A percentile compares a stretch with the other conserved stretches of the same genome.
phyloP scores from a whole-genome alignment of 805 yeast genomes.

The Metschnikowia proteae region DNA sequence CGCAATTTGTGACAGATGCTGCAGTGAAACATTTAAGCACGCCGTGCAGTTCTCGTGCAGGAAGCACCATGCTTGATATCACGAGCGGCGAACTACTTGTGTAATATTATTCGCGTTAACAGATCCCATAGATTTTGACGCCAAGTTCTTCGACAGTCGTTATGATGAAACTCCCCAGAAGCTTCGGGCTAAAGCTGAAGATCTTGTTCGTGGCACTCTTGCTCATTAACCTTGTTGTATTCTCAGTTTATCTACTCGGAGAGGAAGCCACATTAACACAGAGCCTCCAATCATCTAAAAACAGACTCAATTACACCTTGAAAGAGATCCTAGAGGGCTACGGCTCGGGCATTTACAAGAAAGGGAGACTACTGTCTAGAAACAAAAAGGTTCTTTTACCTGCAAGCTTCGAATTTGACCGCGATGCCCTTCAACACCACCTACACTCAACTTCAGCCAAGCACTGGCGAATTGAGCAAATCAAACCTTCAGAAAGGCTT shows the following conservation, averaged over 20 bases:
- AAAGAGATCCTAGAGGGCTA: not conserved
- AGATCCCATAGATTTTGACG: too few species aligned
- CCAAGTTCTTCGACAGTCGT: not conserved
- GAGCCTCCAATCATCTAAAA: not conserved
- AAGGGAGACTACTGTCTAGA: conserved; percentile 1
- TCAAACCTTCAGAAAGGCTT: conserved; percentile 1
- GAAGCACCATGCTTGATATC: too few species aligned
- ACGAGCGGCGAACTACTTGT: too few species aligned
- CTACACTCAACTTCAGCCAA: conserved; percentile 8
- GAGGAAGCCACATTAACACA: not conserved
- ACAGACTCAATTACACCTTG: not conserved
- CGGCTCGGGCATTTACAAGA: not conserved
- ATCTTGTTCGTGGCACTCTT: not conserved
- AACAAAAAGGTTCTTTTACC: conserved; percentile 9
- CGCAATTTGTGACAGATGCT: too few species aligned
- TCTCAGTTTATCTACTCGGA: not conserved
- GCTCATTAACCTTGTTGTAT: not conserved
- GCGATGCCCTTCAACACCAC: conserved; percentile 1
- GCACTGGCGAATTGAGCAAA: conserved; percentile 2
- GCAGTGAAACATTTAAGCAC: too few species aligned
- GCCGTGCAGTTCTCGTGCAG: too few species aligned
- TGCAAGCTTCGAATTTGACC: conserved; percentile 7
- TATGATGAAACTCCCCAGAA: conserved; percentile 1
- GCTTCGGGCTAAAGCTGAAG: not conserved
- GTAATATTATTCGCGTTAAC: too few species aligned